Base-by-base conservation (phyloP, 768 basidiomycete species). In the Amanita inopinata region DNA sequence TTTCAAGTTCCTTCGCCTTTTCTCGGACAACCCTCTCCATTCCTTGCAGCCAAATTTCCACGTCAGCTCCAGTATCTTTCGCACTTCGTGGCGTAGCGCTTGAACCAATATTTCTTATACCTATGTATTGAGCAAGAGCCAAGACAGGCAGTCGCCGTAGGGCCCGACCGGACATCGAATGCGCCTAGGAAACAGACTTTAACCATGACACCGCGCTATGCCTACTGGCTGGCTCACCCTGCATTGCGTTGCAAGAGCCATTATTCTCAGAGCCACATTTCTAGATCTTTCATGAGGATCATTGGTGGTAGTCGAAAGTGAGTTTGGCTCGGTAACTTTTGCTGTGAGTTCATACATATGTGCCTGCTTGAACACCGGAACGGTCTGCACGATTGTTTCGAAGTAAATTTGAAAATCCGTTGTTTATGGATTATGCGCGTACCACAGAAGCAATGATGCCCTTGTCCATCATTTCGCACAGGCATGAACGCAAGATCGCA, bases 91-190 rank as follows among this genome's bases (percentile, higher is more conserved):
- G 33, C 2, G 25, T 35, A 17, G 4, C 38, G 14, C 10, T 31
- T 3, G 40, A 36, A 18, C 39, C 41, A 10, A 65, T 34, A 48
- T 57, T 61, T n/a, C 75, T 72, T 11, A 70, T 61, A 20, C 80
- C 74, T 38, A 97, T 80, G 56, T 90, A 82, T 5, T 77, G 72
- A 3, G 94, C 89, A 34, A 96, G 78, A 1, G 93, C 89, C 14
- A 98, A 75, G 34, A 98, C 90, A 2, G 96, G 96, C n/a, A 99
- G 69, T 5, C 92, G 79, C 9, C 96, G 78, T 9, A 99, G 71
- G 1, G 88, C 82, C 25, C 96, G 81, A 10, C 96, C 96, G 11
- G 93, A 96, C 71, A 98, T 78, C n/a, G 74, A 74, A 57, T 90
- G 80, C 12, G 59, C 58, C 83, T 86, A 42, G 11, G n/a, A 4